Conservation (phyloP, 768 basidiomycete genomes). For the Pulveroboletus sp. region DNA sequence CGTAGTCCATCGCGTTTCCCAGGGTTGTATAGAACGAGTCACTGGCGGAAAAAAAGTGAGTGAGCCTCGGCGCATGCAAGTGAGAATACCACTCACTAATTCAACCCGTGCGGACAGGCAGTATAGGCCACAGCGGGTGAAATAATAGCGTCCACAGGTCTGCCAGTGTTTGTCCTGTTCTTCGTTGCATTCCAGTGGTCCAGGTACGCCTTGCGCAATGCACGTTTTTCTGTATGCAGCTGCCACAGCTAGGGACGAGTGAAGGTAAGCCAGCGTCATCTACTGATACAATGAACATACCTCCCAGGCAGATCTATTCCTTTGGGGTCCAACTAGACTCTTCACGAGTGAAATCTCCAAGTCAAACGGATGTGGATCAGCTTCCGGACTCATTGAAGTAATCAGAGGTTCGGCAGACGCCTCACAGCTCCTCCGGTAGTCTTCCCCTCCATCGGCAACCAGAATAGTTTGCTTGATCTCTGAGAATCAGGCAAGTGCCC, state of each 20-base stretch:
- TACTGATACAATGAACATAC: conserved; percentile 18
- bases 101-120: conserved; percentile 42
- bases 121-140: conserved; percentile 40
- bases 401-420: conserved; percentile 42
- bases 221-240: conserved; percentile 38
- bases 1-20: conserved; percentile 46
- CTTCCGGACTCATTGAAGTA: conserved; percentile 33
- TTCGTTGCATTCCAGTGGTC: conserved; percentile 47
- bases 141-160: conserved; percentile 52
- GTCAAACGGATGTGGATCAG: conserved; percentile 34
- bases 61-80: conserved; percentile 11
- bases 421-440: conserved; percentile 33
- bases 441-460: conserved; percentile 39
- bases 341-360: conserved; percentile 42
- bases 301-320: conserved; percentile 40
- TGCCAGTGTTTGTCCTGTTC: conserved; percentile 40
- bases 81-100: conserved; percentile 29
- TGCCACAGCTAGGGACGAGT: conserved; percentile 38
- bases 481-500: not conserved
- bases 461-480: conserved; percentile 33
- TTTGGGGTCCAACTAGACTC: conserved; percentile 41
- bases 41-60: conserved; percentile 16
- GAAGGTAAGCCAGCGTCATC: not conserved
- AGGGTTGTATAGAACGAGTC: conserved; percentile 42
- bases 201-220: conserved; percentile 41